Conservation (phyloP, 371 early-diverging fungal genomes). For the Zopfochytrium polystomum region DNA sequence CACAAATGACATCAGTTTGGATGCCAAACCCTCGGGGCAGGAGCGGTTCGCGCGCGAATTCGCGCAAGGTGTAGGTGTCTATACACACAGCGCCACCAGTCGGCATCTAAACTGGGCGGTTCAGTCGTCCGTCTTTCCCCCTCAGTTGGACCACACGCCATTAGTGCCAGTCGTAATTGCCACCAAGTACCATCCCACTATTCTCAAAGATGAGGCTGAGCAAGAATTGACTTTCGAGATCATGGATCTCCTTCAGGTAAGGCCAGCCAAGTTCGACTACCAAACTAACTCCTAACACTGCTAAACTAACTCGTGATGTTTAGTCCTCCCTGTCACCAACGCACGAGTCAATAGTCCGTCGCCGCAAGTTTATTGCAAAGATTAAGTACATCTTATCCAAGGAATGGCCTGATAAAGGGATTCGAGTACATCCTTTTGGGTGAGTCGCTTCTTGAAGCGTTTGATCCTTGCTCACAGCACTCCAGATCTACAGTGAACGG, state of each 20-base stretch:
- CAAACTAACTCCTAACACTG: background rate
- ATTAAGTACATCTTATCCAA: conserved; percentile 34
- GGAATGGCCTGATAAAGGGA: conserved; percentile 40
- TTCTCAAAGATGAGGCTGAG: conserved; percentile 22
- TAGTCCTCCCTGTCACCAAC: conserved; percentile 26
- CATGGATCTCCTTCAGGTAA: conserved; percentile 23
- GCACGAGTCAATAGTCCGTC: conserved; percentile 14
- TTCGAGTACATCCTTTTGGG: conserved; percentile 45
- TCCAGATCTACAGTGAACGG: conserved; percentile 44
- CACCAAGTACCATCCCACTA: conserved; percentile 2
- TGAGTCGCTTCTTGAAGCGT: too few species aligned
- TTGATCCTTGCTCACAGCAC: too few species aligned
- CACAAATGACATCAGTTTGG: too few species aligned
- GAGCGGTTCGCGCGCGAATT: too few species aligned
- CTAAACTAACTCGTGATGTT: background rate
- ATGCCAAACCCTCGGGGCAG: conserved; percentile 32
- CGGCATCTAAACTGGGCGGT: too few species aligned
- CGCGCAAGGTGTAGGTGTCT: too few species aligned
- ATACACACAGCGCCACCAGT: too few species aligned
- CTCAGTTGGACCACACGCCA: too few species aligned
- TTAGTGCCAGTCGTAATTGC: background rate
- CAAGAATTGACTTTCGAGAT: conserved; percentile 26
- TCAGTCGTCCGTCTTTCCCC: too few species aligned
- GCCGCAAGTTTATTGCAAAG: conserved; percentile 33
- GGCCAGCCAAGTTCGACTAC: too few species aligned